Percentiles rank a stretch among this genome's conserved stretches.
These are phyloP conservation scores for Sclerotinia spermophila DNA, from an alignment of 2,329 filamentous ascomycete species.

Conservation along the genomic window DNA sequence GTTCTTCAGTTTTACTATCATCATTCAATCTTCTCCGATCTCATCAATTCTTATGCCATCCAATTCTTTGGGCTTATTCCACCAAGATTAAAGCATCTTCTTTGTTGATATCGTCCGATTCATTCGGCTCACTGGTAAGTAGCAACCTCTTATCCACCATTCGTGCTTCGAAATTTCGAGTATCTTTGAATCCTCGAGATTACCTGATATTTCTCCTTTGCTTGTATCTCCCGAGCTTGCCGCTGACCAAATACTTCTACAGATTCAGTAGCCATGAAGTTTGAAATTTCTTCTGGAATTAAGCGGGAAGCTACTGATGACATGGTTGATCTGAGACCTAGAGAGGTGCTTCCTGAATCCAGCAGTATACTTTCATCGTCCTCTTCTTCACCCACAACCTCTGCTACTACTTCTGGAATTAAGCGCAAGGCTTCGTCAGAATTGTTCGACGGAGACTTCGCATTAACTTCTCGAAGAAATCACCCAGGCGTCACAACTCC, in stretches of 20 bases:
- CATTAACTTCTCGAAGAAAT: background rate
- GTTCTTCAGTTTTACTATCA: too few relatives aligned
- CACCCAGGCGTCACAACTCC: rapidly evolving
- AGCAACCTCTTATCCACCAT: background rate
- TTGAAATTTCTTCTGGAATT: background rate
- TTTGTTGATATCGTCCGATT: background rate
- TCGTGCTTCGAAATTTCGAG: background rate
- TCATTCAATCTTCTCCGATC: too few relatives aligned
- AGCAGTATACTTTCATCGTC: background rate
- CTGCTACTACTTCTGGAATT: background rate
- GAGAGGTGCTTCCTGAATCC: background rate
- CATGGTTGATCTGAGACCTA: background rate
- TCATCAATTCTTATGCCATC: rapidly evolving
- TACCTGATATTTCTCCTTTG: background rate
- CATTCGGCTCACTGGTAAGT: background rate
- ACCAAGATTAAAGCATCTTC: background rate
- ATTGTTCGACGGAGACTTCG: background rate
- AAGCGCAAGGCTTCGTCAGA: background rate
- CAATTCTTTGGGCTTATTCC: background rate
- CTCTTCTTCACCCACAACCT: background rate
- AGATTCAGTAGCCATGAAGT: background rate
- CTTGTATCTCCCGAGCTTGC: background rate
- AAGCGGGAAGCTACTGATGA: background rate
- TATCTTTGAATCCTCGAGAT: background rate
- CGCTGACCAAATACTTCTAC: background rate